phyloP scores from a whole-genome alignment of 2,329 filamentous ascomycete genomes.

The Lasiodiplodia hormozganensis region DNA sequence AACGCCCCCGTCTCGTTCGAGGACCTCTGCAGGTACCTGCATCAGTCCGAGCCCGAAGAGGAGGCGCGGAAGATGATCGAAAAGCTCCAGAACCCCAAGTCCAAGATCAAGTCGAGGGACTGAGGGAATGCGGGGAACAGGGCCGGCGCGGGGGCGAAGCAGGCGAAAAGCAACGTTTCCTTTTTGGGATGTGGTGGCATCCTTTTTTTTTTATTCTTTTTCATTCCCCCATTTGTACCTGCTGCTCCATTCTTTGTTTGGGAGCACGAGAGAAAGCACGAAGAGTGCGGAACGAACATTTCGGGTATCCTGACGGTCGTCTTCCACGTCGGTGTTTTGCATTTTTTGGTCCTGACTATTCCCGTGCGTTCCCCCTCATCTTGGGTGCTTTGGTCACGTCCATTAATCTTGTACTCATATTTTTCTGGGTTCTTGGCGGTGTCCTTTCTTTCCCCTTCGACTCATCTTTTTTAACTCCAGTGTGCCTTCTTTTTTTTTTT shows the following conservation, averaged over 20 bases:
- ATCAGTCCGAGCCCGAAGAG: conserved; percentile 29
- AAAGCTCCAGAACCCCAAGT: conserved; percentile 36
- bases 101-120: conserved; percentile 23
- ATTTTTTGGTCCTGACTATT: not conserved
- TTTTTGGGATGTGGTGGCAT: not conserved
- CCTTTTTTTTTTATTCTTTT: not conserved
- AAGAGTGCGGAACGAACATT: conserved; percentile 3
- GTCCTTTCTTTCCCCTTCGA: not conserved
- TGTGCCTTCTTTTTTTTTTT: not conserved
- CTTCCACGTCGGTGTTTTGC: not conserved
- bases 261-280: not conserved
- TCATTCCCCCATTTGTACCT: not conserved
- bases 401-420: conserved; percentile 28
- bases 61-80: conserved; percentile 40
- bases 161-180: conserved; percentile 1
- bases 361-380: not conserved
- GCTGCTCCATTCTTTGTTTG: not conserved
- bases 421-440: conserved; percentile 7
- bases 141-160: too few relatives aligned
- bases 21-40: conserved; percentile 31
- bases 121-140: not conserved
- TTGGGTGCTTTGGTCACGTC: not conserved
- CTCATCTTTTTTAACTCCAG: not conserved
- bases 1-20: conserved; percentile 38
- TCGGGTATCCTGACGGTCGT: conserved; percentile 27